Percentiles rank a stretch among this genome's conserved stretches.
These are phyloP conservation scores for Pseudocercospora musae DNA, from an alignment of 2,329 filamentous ascomycete species.

Conservation along the genomic window DNA sequence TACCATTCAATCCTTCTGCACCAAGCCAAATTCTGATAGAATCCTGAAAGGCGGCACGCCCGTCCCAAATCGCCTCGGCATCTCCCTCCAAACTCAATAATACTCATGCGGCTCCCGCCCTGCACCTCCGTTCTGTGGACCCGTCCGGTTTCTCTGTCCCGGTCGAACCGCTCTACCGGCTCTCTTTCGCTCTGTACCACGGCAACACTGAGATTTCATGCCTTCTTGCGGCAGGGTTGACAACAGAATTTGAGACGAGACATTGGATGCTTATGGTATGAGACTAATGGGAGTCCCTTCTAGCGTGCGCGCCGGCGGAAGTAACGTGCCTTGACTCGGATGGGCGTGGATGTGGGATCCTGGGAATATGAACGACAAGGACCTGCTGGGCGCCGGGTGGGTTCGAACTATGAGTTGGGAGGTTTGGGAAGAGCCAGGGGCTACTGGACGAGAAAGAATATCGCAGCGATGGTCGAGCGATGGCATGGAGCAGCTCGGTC, in stretches of 20 bases:
- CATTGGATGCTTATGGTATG: background rate
- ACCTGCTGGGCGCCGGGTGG: too few species aligned
- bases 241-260: background rate
- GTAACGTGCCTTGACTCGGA: slow-evolving; percentile 4
- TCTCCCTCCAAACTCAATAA: background rate
- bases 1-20: background rate
- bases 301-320: slow-evolving; percentile 5
- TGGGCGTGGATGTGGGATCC: background rate
- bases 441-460: too few species aligned
- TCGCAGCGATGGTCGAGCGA: too few species aligned
- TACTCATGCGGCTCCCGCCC: background rate
- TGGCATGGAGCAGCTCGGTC: too few species aligned
- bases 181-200: background rate
- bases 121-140: background rate
- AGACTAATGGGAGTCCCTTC: background rate
- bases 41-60: too few species aligned
- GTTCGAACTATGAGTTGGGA: background rate
- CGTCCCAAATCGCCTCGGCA: background rate
- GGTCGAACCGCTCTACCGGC: background rate
- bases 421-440: too few species aligned
- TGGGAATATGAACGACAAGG: background rate
- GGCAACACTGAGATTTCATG: background rate
- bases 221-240: background rate
- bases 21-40: too few species aligned
- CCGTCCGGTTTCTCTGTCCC: background rate